Percentiles rank a stretch among this genome's conserved stretches.
Conservation (phyloP, 208 protist species). For the Tetramitus jugosus region DNA sequence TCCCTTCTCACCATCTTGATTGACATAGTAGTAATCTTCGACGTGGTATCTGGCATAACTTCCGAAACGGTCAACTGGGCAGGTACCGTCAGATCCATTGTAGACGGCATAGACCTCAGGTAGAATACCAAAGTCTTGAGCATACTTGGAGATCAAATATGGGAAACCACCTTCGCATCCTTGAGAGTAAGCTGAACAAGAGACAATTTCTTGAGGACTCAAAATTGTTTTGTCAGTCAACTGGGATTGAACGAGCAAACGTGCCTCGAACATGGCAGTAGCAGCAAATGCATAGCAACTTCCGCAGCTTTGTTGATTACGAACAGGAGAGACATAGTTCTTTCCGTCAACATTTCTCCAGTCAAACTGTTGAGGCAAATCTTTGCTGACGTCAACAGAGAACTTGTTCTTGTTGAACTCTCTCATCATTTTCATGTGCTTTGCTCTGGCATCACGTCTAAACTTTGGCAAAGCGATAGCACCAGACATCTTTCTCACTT, state of each 20-base stretch:
- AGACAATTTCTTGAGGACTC: slow-evolving; percentile 12
- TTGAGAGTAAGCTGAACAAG: slow-evolving; percentile 14
- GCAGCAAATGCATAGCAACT: slow-evolving; percentile 2
- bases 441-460: not conserved
- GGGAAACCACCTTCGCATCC: slow-evolving; percentile 12
- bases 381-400: not conserved
- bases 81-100: not conserved
- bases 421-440: too few relatives aligned
- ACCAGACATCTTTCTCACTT: not conserved
- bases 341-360: slow-evolving; percentile 20
- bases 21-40: not conserved
- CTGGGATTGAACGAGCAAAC: not conserved
- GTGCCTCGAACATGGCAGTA: slow-evolving; percentile 1
- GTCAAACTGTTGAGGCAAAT: not conserved
- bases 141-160: slow-evolving; percentile 1
- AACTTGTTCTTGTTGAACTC: not conserved
- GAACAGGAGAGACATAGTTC: not conserved
- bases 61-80: not conserved
- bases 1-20: too few relatives aligned
- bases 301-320: not conserved
- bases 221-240: not conserved
- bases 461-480: not conserved
- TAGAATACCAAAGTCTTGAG: slow-evolving; percentile 6
- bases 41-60: not conserved
- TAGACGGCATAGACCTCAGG: not conserved